These are phyloP conservation scores for Hygrocybe punicea DNA, from an alignment of 768 basidiomycete genomes.

Conservation along the genomic window DNA sequence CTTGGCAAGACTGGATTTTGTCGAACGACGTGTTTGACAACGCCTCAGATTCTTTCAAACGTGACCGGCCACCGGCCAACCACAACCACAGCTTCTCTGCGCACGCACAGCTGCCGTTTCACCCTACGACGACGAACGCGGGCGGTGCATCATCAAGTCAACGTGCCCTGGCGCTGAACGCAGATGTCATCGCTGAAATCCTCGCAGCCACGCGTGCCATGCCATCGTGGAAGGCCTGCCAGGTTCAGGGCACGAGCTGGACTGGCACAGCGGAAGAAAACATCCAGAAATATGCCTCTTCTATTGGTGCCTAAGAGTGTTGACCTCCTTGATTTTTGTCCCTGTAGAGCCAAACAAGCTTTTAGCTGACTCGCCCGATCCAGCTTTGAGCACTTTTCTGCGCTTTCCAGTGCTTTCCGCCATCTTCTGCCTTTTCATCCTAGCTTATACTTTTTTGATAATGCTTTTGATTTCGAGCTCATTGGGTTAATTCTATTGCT, in stretches of 20 bases:
- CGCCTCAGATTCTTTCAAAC: no score
- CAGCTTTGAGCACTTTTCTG: no score
- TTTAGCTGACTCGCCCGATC: no score
- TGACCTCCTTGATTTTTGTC: background rate
- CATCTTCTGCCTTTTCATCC: no score
- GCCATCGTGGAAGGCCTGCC: slow-evolving; percentile 33
- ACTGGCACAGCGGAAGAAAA: slow-evolving; percentile 34
- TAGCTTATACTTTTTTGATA: no score
- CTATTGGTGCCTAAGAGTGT: slow-evolving; percentile 8
- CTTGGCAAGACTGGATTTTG: slow-evolving; percentile 30
- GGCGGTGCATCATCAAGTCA: slow-evolving; percentile 14
- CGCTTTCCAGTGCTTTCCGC: no score
- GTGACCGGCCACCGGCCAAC: slow-evolving; percentile 10
- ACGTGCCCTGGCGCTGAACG: slow-evolving; percentile 15
- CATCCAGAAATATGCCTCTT: slow-evolving; percentile 25
- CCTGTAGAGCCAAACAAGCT: background rate
- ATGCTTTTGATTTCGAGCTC: no score
- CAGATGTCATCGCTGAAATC: slow-evolving; percentile 26
- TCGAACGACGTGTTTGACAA: slow-evolving; percentile 14
- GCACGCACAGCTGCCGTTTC: slow-evolving; percentile 10
- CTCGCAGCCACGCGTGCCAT: slow-evolving; percentile 28
- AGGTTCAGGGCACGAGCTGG: slow-evolving; percentile 33
- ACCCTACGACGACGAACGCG: slow-evolving; percentile 5
- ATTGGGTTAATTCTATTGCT: no score
- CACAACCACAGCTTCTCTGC: background rate